Evolutionary conservation across 768 basidiomycete genomes (phyloP), one percentile per base, ranked within the genome.

Genomic region (Pisolithus orientalis): DNA sequence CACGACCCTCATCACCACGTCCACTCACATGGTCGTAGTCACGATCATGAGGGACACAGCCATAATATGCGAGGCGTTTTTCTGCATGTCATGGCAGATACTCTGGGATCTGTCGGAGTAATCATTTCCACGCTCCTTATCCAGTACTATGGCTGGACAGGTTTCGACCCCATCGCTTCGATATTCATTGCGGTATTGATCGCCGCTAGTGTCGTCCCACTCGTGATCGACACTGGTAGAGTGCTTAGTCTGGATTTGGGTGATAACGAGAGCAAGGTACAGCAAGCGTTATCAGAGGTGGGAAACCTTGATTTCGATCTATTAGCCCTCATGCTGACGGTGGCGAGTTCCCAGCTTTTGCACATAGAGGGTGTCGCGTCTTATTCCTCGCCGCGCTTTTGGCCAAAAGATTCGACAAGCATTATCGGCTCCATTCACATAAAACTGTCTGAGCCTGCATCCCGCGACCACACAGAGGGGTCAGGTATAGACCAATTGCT

Each of bases 11-110:
- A 68, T n/a, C 65, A 77, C 54, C 75, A 83, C 55, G 67, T 72
- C n/a, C 78, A 79, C 57, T 57, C 73, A 46, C 78, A 80, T 56
- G 70, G 76, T 44, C 81, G 84, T 65, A 66, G 70, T 3, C 76
- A 75, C 29, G 69, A 73, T 10, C 87, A 85, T 59, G 87, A 93
- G 67, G 87, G 90, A 0, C 93, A 95, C 62, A 92, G 90, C 68
- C 92, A 98, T 67, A 99, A 99, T 66, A 99, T 99, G 96, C 87
- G 94, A 32, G 96, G 96, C 16, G 94, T 99, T 59, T 99, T 99
- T 67, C 70, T 98, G 51, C 95, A 99, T 64, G 95, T 99, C 44
- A 86, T 96, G 85, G 94, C 94, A 52, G 94, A 97, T 62, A 96
- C 95, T 10, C 78, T 97, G 8, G 96, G 96, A 44, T 96, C 94